phyloP scores from a whole-genome alignment of 2,329 filamentous ascomycete genomes.

The Raffaelea deltoideospora region DNA sequence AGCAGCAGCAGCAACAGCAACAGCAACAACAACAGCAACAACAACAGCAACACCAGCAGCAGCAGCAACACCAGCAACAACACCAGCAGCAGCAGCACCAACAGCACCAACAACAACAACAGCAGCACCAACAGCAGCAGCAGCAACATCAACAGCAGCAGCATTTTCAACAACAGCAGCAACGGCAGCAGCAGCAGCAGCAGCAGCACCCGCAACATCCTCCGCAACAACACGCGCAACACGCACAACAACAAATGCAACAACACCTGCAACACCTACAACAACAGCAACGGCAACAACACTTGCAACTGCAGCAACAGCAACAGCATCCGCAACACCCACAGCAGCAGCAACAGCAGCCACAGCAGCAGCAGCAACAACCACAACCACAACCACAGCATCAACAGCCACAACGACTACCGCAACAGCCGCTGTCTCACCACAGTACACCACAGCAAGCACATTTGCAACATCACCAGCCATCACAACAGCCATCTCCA shows the following conservation, averaged over 20 bases:
- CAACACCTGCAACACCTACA: slow-evolving; percentile 12
- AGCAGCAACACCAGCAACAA: slow-evolving; percentile 19
- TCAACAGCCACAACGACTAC: slow-evolving; percentile 16
- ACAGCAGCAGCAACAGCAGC: slow-evolving; percentile 1
- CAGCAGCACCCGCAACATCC: slow-evolving; percentile 21
- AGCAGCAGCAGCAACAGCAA: slow-evolving; percentile 12
- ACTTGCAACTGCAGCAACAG: slow-evolving; percentile 19
- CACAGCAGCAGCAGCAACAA: slow-evolving; percentile 9
- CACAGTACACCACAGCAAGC: not conserved
- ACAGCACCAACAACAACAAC: slow-evolving; percentile 5
- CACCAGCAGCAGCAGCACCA: slow-evolving; percentile 9
- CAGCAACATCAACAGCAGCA: slow-evolving; percentile 15
- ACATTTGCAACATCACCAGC: slow-evolving; percentile 7
- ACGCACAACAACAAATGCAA: slow-evolving; percentile 12
- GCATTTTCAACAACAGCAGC: slow-evolving; percentile 17
- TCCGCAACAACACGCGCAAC: slow-evolving; percentile 9
- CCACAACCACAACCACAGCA: slow-evolving; percentile 17
- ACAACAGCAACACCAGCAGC: slow-evolving; percentile 19
- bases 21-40: slow-evolving; percentile 15
- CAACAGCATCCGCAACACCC: slow-evolving; percentile 9
- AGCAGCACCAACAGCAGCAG: slow-evolving; percentile 13
- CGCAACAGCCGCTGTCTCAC: not conserved
- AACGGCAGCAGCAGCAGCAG: slow-evolving; percentile 12
- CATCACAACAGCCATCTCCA: slow-evolving; percentile 15
- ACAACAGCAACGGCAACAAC: slow-evolving; percentile 17